Conservation (phyloP, 1,284 basidiomycete genomes). For the Gomphus bonarii region DNA sequence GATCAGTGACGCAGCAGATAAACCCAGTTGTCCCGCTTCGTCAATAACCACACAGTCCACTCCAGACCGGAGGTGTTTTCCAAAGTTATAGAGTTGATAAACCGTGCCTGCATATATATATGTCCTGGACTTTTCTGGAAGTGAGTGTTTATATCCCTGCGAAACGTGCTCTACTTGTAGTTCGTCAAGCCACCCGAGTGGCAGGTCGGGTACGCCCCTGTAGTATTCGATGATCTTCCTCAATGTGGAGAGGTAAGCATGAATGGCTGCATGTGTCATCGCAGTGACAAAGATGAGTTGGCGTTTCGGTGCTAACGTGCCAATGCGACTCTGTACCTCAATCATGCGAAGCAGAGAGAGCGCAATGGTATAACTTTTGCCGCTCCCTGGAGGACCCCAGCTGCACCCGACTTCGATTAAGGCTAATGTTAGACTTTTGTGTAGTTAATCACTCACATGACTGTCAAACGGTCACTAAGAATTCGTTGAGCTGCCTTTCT, state of each 20-base stretch:
- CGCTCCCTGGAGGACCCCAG: conserved; percentile 26
- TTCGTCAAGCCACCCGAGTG: conserved; percentile 29
- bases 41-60: conserved; percentile 36
- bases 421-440: conserved; percentile 7
- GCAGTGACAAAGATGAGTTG: conserved; percentile 36
- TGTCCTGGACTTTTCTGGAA: conserved; percentile 17
- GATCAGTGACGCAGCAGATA: conserved; percentile 34
- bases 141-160: conserved; percentile 28
- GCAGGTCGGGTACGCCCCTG: conserved; percentile 25
- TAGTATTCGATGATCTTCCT: conserved; percentile 27
- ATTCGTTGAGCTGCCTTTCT: conserved; percentile 32
- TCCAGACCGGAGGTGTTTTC: conserved; percentile 26
- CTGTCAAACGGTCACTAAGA: conserved; percentile 30
- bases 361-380: conserved; percentile 40
- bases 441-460: conserved; percentile 41
- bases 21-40: conserved; percentile 37
- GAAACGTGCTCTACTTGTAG: conserved; percentile 30
- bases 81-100: conserved; percentile 39
- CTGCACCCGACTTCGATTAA: background rate
- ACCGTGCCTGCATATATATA: conserved; percentile 36
- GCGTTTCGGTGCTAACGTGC: conserved; percentile 14
- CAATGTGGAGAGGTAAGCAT: conserved; percentile 33
- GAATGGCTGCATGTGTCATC: conserved; percentile 40
- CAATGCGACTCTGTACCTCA: conserved; percentile 26
- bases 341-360: conserved; percentile 34